Evolutionary conservation across 371 early-diverging fungal genomes (phyloP).

Genomic region (Rhizopus delemar): DNA sequence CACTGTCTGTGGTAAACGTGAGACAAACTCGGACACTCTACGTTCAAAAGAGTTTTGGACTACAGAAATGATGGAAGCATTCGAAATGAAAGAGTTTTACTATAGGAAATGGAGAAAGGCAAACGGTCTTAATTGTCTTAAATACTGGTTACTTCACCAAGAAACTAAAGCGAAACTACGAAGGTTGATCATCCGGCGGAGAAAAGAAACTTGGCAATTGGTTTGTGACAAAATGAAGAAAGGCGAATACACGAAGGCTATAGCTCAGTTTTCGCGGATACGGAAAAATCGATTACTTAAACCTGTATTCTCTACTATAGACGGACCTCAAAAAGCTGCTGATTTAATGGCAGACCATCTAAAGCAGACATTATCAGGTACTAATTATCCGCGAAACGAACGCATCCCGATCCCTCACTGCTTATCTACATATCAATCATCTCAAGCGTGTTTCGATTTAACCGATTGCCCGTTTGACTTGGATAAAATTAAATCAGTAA

Average conservation of each 20-base stretch:
- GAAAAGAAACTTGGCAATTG: conserved; percentile 8
- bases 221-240: conserved; percentile 8
- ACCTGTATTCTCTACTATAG: background rate
- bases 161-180: conserved; percentile 7
- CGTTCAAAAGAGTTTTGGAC: conserved; percentile 1
- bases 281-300: conserved; percentile 1
- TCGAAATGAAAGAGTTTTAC: conserved; percentile 5
- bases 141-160: conserved; percentile 14
- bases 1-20: no score
- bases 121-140: conserved; percentile 3
- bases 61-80: background rate
- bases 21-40: no score
- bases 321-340: conserved; percentile 4
- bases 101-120: conserved; percentile 11
- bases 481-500: background rate
- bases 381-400: no score
- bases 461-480: conserved; percentile 2
- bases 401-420: no score
- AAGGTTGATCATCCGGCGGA: background rate
- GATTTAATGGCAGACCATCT: background rate
- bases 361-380: no score
- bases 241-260: conserved; percentile 6
- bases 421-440: background rate
- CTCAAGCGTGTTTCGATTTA: background rate
- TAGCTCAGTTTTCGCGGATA: background rate